These are phyloP conservation scores for Chytridiales sp. DNA, from an alignment of 371 early-diverging fungal species.

Conservation along the genomic window DNA sequence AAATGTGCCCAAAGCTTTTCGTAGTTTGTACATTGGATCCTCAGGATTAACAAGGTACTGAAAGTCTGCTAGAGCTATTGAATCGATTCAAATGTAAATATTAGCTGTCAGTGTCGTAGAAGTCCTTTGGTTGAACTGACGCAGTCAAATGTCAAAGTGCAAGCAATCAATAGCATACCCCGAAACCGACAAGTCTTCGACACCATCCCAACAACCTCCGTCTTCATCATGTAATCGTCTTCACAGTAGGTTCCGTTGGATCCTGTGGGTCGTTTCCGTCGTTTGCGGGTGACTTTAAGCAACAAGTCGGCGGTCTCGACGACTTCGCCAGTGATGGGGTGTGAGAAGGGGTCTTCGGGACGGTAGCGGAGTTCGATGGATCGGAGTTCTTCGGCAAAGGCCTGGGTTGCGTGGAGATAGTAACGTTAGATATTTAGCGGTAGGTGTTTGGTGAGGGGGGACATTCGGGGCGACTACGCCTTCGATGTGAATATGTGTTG, in stretches of 20 bases:
- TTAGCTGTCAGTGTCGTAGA: neutral
- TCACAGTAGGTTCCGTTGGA: neutral
- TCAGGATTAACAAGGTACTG: slow-evolving; percentile 51
- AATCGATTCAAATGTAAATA: neutral
- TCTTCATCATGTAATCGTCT: slow-evolving; percentile 32
- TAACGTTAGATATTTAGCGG: neutral
- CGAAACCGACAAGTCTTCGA: slow-evolving; percentile 56
- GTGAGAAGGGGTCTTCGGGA: slow-evolving; percentile 60
- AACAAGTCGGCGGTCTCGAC: slow-evolving; percentile 52
- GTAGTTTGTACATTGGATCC: slow-evolving; percentile 44
- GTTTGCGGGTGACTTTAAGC: slow-evolving; percentile 58
- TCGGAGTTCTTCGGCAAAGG: slow-evolving; percentile 33
- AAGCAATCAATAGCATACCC: slow-evolving; percentile 17
- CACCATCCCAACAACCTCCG: slow-evolving; percentile 52
- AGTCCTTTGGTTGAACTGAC: neutral
- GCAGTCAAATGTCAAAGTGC: neutral
- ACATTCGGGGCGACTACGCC: too few relatives aligned
- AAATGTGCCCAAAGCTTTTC: slow-evolving; percentile 38
- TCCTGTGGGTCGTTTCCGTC: slow-evolving; percentile 21
- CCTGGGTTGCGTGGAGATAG: slow-evolving; percentile 16
- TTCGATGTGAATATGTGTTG: too few relatives aligned
- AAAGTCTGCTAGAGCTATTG: slow-evolving; percentile 60
- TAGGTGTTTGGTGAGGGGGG: neutral
- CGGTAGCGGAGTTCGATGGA: slow-evolving; percentile 54
- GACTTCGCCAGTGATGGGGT: slow-evolving; percentile 61